These are phyloP conservation scores for Aureobasidium musti DNA, from an alignment of 2,329 filamentous ascomycete genomes.

Conservation along the genomic window DNA sequence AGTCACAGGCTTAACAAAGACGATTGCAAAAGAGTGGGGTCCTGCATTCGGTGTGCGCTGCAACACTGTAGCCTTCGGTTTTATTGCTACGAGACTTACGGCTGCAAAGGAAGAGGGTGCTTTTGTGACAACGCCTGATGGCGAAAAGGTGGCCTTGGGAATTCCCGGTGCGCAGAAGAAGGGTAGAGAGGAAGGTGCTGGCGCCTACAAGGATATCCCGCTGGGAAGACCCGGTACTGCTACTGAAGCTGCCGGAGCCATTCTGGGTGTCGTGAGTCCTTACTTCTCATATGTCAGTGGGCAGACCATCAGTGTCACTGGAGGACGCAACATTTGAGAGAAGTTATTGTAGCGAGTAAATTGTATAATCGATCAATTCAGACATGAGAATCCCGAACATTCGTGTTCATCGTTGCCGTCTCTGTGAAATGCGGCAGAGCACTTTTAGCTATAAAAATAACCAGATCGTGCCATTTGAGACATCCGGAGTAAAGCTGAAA, in stretches of 20 bases:
- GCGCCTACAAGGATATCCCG: constrained; percentile 65
- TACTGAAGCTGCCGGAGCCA: constrained; percentile 74
- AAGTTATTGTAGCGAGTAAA: not conserved
- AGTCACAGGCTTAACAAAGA: constrained; percentile 79
- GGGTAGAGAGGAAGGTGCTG: constrained; percentile 46
- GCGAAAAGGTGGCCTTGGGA: constrained; percentile 71
- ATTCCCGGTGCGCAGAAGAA: constrained; percentile 65
- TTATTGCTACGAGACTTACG: constrained; percentile 77
- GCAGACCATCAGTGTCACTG: constrained; percentile 84
- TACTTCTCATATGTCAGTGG: constrained; percentile 82
- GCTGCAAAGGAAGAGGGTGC: constrained; percentile 82
- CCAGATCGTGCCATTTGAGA: no score
- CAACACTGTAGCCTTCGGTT: constrained; percentile 83
- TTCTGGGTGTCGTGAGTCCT: constrained; percentile 78
- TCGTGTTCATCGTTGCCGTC: not conserved
- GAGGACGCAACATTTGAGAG: constrained; percentile 65
- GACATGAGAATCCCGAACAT: not conserved
- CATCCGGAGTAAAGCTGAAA: no score
- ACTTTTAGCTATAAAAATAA: not conserved
- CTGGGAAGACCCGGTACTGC: constrained; percentile 74
- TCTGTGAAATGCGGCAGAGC: not conserved
- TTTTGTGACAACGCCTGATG: constrained; percentile 74
- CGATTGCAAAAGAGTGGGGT: constrained; percentile 89
- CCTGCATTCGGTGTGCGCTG: constrained; percentile 77
- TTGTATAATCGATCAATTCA: not conserved